Base-by-base conservation (phyloP, 768 basidiomycete species). In the Cystofilobasidium capitatum region DNA sequence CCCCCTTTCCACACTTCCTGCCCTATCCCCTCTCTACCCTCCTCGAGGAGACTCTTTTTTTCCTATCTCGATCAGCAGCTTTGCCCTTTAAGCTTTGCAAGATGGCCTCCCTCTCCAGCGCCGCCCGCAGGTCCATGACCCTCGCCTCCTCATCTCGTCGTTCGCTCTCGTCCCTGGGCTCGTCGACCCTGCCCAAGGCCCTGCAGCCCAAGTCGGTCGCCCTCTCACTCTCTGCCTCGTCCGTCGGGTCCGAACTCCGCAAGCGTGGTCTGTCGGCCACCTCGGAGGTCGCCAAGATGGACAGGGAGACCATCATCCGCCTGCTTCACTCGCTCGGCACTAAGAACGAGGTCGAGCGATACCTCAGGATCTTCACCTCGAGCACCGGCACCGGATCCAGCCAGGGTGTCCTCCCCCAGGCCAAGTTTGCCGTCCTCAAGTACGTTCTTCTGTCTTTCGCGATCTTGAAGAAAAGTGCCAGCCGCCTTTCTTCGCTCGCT, bases 341-440 rank as follows among this genome's bases (percentile, higher is more conserved):
- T 36, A 92, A 96, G 75, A 88, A 91, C 71, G 96, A 99, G 77
- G 96, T 99, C 72, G 93, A 97, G 75, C 88, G 96, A 70, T 93
- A 99, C 80, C 86, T 99, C 36, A 88, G 94, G 58, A 99, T 99
- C 75, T 99, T 99, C 76, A 91, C 91, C 13, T 87, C 89, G n/a
- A 89, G 90, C 9, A 86, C 92, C 73, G 85, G 88, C 2, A 86
- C 89, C 20, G 73, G 73, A 16, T 62, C 60, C 8, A 61, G 49
- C 51, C 33, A 36, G n/a, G 77, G 76, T 66, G 76, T 78, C 36
- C 68, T 78, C 4, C 77, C 77, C 14, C 76, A 78, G 45, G 92
- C 92, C 69, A 94, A 91, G 77, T 96, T 96, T 74, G 92, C 91
- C 44, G 96, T 99, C 69, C 87, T 99, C 82, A 99, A 99, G 79